Base-by-base conservation (phyloP, 2,329 filamentous ascomycete genomes). In the Aschersonia sp. region DNA sequence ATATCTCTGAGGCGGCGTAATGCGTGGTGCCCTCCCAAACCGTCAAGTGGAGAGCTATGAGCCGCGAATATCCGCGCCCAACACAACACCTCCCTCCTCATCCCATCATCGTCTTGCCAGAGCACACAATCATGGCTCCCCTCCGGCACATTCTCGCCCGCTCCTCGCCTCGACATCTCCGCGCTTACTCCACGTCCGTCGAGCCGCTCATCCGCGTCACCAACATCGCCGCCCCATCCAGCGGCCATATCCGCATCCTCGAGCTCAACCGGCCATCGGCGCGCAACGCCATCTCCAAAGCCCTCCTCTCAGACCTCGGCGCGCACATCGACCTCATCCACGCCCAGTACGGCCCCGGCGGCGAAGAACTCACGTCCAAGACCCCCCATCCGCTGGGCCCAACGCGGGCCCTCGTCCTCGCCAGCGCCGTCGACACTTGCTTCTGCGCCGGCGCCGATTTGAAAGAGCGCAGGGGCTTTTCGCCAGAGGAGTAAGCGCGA, bases 381-480 rank as follows among this genome's bases (percentile, higher is more conserved):
- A 3, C 69, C 67, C 0, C 57, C 62, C 4, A 67, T 71, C 55
- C 70, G 52, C 70, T 65, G 51, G 74, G 73, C 0, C 74, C 75
- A 0, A 96, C 89, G 12, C 72, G 92, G 54, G 91, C 86, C 2
- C 64, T 98, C 55, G 78, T 98, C 41, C 58, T 98, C 12, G 85
- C 87, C 9, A 94, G 86, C 59, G 86, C 87, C 41, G 76, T 87
- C n/a, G 87, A 96, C 56, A 73, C 78, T 30, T 84, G 82, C 57
- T 98, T 98, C 65, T 98, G 92, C 65, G 88, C 92, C 0, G 92
- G 92, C 40, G 92, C 92, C 4, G 92, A 98, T 61, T 67, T 98
- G 58, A 97, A 96, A 62, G 91, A 96, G 71, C 73, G 91, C 31
- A 75, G 77, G 50, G 77, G 74, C 4, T 92, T 96, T 65, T 82